Percentiles rank a stretch among this genome's conserved stretches.
These are phyloP conservation scores for Fusarium sp. DNA, from an alignment of 2,329 filamentous ascomycete species.

Conservation along the genomic window DNA sequence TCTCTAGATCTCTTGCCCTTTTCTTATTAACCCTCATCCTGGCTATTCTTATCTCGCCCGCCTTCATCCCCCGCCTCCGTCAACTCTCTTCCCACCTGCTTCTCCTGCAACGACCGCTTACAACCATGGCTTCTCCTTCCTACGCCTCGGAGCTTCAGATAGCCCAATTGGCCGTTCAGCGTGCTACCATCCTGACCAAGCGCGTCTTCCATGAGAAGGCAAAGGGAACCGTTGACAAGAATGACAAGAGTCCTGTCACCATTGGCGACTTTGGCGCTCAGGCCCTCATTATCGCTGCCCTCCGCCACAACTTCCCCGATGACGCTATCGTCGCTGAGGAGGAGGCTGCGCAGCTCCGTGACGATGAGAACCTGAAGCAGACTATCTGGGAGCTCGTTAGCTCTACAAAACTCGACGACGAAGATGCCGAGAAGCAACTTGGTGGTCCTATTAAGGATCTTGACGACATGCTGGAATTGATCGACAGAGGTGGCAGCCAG, in stretches of 20 bases:
- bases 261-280: slow-evolving; percentile 98
- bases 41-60: slow-evolving; percentile 46
- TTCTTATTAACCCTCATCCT: slow-evolving; percentile 45
- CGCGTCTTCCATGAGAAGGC: slow-evolving; percentile 79
- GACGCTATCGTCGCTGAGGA: slow-evolving; percentile 97
- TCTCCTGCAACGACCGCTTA: slow-evolving; percentile 38
- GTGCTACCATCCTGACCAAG: slow-evolving; percentile 70
- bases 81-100: slow-evolving; percentile 46
- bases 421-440: slow-evolving; percentile 69
- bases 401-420: slow-evolving; percentile 73
- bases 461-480: slow-evolving; percentile 74
- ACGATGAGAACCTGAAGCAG: slow-evolving; percentile 73
- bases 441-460: slow-evolving; percentile 77
- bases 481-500: slow-evolving; percentile 76
- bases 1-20: slow-evolving; percentile 23
- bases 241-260: slow-evolving; percentile 95
- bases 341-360: slow-evolving; percentile 83
- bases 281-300: slow-evolving; percentile 91
- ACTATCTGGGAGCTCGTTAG: slow-evolving; percentile 87
- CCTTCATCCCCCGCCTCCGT: slow-evolving; percentile 47
- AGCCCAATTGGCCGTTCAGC: slow-evolving; percentile 89
- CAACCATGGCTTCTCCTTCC: slow-evolving; percentile 52
- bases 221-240: slow-evolving; percentile 91
- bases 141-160: slow-evolving; percentile 85
- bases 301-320: slow-evolving; percentile 88